A percentile compares a stretch with the other conserved stretches of the same genome.
phyloP scores from a whole-genome alignment of 2,329 filamentous ascomycete species.

The Stromatinia cepivora region DNA sequence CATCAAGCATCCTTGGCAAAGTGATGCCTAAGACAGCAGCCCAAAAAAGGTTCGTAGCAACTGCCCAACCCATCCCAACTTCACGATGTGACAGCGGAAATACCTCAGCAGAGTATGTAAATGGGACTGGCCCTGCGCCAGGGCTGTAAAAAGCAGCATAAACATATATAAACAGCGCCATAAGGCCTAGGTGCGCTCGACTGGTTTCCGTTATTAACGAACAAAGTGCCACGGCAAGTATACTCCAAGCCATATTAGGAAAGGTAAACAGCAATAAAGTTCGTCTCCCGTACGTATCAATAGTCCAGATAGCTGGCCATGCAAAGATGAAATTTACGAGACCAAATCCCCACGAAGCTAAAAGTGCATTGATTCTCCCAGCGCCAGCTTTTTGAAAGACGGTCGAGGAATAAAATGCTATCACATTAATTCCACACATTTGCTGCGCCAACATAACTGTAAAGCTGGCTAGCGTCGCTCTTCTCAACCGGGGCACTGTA shows the following conservation, averaged over 20 bases:
- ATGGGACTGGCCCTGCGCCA: slow-evolving; percentile 63
- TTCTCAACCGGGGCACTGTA: slow-evolving; percentile 65
- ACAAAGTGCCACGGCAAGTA: slow-evolving; percentile 60
- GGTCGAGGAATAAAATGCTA: slow-evolving; percentile 73
- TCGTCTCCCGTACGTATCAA: slow-evolving; percentile 65
- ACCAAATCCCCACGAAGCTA: slow-evolving; percentile 23
- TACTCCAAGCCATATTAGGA: slow-evolving; percentile 65
- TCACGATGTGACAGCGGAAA: slow-evolving; percentile 65
- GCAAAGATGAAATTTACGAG: slow-evolving; percentile 51
- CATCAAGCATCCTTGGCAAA: slow-evolving; percentile 35
- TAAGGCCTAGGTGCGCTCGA: slow-evolving; percentile 51
- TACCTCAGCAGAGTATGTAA: slow-evolving; percentile 62
- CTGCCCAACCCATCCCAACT: slow-evolving; percentile 63
- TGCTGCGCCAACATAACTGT: slow-evolving; percentile 59
- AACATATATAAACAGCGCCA: slow-evolving; percentile 66
- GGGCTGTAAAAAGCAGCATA: slow-evolving; percentile 67
- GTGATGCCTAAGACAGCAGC: slow-evolving; percentile 62
- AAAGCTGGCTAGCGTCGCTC: slow-evolving; percentile 74
- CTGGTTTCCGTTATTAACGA: slow-evolving; percentile 48
- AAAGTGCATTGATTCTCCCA: slow-evolving; percentile 44
- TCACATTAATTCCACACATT: slow-evolving; percentile 49
- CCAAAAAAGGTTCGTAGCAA: slow-evolving; percentile 61
- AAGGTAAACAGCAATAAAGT: slow-evolving; percentile 64
- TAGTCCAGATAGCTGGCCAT: slow-evolving; percentile 58
- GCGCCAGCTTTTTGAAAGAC: slow-evolving; percentile 62